Evolutionary conservation across 2,329 filamentous ascomycete species (phyloP).

Genomic region (Triangularia setosa): DNA sequence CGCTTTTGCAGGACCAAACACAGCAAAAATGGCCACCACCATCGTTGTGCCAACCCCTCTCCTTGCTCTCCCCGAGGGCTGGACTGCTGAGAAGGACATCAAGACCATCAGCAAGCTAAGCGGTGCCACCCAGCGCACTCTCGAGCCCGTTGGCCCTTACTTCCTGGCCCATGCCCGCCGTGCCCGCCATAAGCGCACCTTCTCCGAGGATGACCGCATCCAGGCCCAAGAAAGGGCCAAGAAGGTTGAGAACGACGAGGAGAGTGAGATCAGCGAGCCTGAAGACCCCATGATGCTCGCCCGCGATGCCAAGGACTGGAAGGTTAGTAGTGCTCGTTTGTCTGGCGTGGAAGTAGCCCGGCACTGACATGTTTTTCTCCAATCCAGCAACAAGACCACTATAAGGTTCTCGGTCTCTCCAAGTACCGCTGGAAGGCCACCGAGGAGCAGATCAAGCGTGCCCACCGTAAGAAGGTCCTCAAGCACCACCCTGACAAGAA

Average conservation of each 20-base stretch:
- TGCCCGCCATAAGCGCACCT: constrained; percentile 93
- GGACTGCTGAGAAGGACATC: constrained; percentile 89
- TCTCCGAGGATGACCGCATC: constrained; percentile 97
- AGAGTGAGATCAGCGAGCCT: constrained; percentile 85
- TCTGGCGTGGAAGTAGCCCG: background rate
- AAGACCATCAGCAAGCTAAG: constrained; percentile 76
- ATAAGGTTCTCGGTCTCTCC: constrained; percentile 88
- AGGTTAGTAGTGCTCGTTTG: constrained; percentile 54
- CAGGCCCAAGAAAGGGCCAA: constrained; percentile 92
- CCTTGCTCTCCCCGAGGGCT: constrained; percentile 72
- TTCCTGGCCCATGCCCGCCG: constrained; percentile 96
- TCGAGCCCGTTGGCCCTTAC: constrained; percentile 95
- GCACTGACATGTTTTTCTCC: constrained; percentile 8
- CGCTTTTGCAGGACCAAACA: constrained; percentile 19
- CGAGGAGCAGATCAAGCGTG: constrained; percentile 97
- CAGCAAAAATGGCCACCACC: constrained; percentile 58
- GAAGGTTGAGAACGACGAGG: constrained; percentile 87
- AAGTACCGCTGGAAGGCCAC: constrained; percentile 91
- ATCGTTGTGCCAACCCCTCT: constrained; percentile 60
- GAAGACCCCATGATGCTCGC: constrained; percentile 91
- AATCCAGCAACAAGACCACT: constrained; percentile 84
- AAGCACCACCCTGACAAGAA: constrained; percentile 99
- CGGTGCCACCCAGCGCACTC: constrained; percentile 73
- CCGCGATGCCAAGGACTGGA: constrained; percentile 98
- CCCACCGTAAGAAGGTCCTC: constrained; percentile 98